Conservation (phyloP, 1,284 basidiomycete species). For the Pisolithus thermaeus region DNA sequence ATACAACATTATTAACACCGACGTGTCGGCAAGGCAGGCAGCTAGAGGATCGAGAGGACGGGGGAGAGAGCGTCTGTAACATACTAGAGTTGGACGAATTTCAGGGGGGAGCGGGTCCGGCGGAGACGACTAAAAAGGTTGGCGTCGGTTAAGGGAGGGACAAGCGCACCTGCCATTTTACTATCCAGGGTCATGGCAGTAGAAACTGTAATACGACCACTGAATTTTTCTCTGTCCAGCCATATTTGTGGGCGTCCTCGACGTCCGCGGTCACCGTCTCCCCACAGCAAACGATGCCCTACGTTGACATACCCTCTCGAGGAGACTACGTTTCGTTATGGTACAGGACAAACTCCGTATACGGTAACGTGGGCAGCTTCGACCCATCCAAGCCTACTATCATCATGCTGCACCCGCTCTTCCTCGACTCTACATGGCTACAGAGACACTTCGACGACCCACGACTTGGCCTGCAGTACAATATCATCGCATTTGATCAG, state of each 20-base stretch:
- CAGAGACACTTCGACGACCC: slow-evolving; percentile 61
- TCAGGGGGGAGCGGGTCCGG: neutral
- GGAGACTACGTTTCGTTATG: slow-evolving; percentile 66
- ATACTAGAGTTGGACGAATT: no score
- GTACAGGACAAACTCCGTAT: slow-evolving; percentile 56
- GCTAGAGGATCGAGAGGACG: no score
- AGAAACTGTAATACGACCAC: no score
- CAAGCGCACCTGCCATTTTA: no score
- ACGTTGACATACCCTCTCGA: slow-evolving; percentile 55
- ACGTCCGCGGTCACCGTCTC: slow-evolving; percentile 2
- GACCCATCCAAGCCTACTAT: slow-evolving; percentile 57
- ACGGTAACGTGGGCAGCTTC: slow-evolving; percentile 58
- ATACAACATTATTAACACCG: no score
- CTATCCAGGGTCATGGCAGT: neutral
- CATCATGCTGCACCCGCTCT: slow-evolving; percentile 60
- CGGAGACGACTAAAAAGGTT: neutral
- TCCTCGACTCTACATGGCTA: slow-evolving; percentile 66
- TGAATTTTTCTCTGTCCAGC: neutral
- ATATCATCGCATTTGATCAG: slow-evolving; percentile 69
- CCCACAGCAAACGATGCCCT: slow-evolving; percentile 49
- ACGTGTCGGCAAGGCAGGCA: no score
- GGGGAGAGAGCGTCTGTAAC: no score
- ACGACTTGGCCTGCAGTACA: slow-evolving; percentile 50
- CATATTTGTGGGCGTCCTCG: slow-evolving; percentile 4
- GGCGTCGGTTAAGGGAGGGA: neutral